A percentile compares a stretch with the other conserved stretches of the same genome.
Conservation (phyloP, 1,284 basidiomycete species). For the Heimioporus punctisporus region DNA sequence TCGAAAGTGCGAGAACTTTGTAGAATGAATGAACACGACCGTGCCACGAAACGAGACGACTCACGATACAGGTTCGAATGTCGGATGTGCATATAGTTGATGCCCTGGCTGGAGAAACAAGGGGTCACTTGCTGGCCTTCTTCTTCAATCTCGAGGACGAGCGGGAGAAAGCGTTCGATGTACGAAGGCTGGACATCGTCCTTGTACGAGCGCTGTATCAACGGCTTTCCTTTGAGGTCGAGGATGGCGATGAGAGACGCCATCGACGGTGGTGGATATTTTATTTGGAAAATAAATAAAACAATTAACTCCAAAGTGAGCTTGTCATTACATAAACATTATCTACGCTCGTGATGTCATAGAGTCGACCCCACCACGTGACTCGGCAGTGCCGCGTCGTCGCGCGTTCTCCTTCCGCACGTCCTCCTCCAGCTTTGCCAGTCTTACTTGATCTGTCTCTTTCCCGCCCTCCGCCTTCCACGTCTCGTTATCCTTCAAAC, state of each 20-base stretch:
- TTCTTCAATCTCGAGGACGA: constrained; percentile 97
- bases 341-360: no score
- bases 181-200: constrained; percentile 93
- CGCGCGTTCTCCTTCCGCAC: constrained; percentile 42
- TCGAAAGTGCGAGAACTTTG: constrained; percentile 92
- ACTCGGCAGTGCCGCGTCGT: no score
- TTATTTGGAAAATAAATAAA: no score
- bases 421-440: constrained; percentile 38
- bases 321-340: no score
- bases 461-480: constrained; percentile 50
- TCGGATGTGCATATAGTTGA: constrained; percentile 99
- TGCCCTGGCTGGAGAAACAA: constrained; percentile 91
- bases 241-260: constrained; percentile 88
- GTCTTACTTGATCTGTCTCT: constrained; percentile 33
- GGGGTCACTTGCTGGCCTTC: constrained; percentile 95
- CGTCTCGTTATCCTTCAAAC: constrained; percentile 42
- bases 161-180: constrained; percentile 94
- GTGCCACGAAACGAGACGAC: constrained; percentile 27
- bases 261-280: no score
- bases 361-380: no score
- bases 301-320: no score
- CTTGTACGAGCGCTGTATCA: constrained; percentile 97
- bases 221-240: constrained; percentile 98
- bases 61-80: constrained; percentile 97
- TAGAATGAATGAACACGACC: not conserved